Evolutionary conservation across 139 green algal genomes (phyloP).

Genomic region (Chlorella sp.): DNA sequence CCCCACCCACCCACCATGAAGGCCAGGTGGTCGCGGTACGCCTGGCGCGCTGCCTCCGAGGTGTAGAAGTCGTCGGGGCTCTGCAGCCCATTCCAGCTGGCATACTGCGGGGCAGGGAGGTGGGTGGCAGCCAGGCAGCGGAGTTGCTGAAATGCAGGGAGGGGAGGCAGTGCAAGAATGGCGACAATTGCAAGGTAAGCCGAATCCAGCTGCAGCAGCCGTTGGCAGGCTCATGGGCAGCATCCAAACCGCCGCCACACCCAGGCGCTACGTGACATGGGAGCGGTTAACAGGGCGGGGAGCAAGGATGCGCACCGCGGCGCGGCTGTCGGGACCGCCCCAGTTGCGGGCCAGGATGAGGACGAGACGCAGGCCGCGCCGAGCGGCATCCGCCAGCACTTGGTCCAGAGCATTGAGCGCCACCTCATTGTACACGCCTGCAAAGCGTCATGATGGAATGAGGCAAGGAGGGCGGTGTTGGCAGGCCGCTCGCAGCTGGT

Average conservation of each 20-base stretch:
- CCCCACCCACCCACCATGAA: slow-evolving; percentile 30
- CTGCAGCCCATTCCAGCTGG: slow-evolving; percentile 33
- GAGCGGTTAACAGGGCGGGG: too few relatives aligned
- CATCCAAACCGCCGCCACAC: too few relatives aligned
- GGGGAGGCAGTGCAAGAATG: too few relatives aligned
- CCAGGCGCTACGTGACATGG: too few relatives aligned
- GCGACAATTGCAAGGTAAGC: too few relatives aligned
- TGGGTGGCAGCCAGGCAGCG: background rate
- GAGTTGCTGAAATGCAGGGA: too few relatives aligned
- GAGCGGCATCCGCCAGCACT: slow-evolving; percentile 1
- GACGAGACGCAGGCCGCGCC: slow-evolving; percentile 13
- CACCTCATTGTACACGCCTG: slow-evolving; percentile 41
- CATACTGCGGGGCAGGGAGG: slow-evolving; percentile 8
- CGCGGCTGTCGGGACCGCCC: slow-evolving; percentile 27
- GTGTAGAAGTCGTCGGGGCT: slow-evolving; percentile 45
- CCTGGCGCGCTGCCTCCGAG: background rate
- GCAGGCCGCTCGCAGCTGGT: too few relatives aligned
- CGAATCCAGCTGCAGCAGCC: too few relatives aligned
- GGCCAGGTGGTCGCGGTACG: slow-evolving; percentile 24
- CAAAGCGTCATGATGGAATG: too few relatives aligned
- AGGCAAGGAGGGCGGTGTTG: too few relatives aligned
- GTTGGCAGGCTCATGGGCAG: too few relatives aligned
- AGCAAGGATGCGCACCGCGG: background rate
- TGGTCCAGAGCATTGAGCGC: slow-evolving; percentile 42
- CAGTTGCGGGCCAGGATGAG: slow-evolving; percentile 44